Base-by-base conservation (phyloP, 768 basidiomycete species). In the Neoboletus subvelutipes region DNA sequence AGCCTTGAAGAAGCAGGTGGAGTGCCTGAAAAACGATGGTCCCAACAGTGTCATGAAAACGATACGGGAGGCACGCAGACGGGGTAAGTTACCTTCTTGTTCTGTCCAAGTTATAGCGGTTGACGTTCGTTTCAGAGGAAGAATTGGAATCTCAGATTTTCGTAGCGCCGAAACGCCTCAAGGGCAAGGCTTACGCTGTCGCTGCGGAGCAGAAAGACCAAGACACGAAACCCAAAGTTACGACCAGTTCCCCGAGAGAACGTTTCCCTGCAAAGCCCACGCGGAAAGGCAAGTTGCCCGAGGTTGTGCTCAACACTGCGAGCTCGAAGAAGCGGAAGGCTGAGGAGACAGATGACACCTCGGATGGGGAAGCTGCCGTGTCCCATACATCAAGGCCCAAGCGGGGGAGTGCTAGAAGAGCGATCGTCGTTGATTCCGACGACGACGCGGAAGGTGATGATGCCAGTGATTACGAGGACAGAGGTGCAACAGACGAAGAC, bases 161-260 rank as follows among this genome's bases (percentile, higher is more conserved):
- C 64, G 63, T 76, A 52, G 67, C 79, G 55, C 71, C 84, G 20
- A 93, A 92, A 67, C 82, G 92, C 40, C 75, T 92, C 47, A 88
- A 85, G 67, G 92, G 92, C 39, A 87, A 85, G 67, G 76, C 80
- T 3, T 92, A 92, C 68, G 83, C 86, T 33, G 80, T 86, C 5
- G 85, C 84, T 28, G 79, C 77, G 33, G 78, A 77, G 60, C 68
- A 70, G 34, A 61, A 67, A 24, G 65, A 65, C 1, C 67, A 73
- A 13, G 61, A 46, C 58, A 45, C 20, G 48, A 51, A 66, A 49
- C 24, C 64, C 10, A 66, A 65, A 49, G 63, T 52, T 17, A 59
- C 56, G 45, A 10, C 50, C 5, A 31, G 12, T 31, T 5, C n/a
- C 22, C 64, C 68, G 17, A 67, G 54, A 47, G 67, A 71, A 17